Evolutionary conservation across 2,329 filamentous ascomycete species (phyloP).

Genomic region (Hirsutella rhossiliensis): DNA sequence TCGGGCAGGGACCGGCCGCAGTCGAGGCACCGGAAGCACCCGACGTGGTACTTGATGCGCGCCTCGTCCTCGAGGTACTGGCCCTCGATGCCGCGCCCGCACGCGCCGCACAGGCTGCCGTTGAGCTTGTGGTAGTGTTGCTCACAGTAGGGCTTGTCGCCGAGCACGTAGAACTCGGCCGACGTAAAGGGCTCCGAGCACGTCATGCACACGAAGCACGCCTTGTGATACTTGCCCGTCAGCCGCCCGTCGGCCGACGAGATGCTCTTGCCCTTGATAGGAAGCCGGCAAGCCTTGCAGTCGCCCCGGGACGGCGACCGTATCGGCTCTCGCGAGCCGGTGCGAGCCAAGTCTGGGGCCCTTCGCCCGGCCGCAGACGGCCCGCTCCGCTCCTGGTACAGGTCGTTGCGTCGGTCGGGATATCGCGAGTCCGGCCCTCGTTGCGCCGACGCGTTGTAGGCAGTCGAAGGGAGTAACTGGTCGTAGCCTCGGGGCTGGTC

Average conservation of each 20-base stretch:
- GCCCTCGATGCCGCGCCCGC: conserved; percentile 80
- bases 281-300: conserved; percentile 70
- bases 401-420: too few relatives aligned
- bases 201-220: conserved; percentile 83
- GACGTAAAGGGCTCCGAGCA: conserved; percentile 75
- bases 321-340: conserved; percentile 25
- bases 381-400: too few relatives aligned
- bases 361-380: neutral
- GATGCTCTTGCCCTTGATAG: conserved; percentile 82
- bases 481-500: neutral
- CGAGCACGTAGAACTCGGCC: conserved; percentile 81
- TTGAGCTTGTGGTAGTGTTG: conserved; percentile 89
- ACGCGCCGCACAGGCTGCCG: conserved; percentile 70
- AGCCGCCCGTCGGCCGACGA: conserved; percentile 87
- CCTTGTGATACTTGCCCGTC: conserved; percentile 88
- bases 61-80: conserved; percentile 79
- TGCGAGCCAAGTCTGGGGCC: conserved; percentile 10
- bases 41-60: conserved; percentile 69
- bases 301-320: conserved; percentile 48
- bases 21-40: conserved; percentile 74
- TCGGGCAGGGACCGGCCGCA: conserved; percentile 64
- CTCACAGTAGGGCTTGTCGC: conserved; percentile 81
- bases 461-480: neutral
- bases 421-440: too few relatives aligned
- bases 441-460: neutral